Evolutionary conservation across 2,329 filamentous ascomycete genomes (phyloP).

Genomic region (Hypoxylon sp.): DNA sequence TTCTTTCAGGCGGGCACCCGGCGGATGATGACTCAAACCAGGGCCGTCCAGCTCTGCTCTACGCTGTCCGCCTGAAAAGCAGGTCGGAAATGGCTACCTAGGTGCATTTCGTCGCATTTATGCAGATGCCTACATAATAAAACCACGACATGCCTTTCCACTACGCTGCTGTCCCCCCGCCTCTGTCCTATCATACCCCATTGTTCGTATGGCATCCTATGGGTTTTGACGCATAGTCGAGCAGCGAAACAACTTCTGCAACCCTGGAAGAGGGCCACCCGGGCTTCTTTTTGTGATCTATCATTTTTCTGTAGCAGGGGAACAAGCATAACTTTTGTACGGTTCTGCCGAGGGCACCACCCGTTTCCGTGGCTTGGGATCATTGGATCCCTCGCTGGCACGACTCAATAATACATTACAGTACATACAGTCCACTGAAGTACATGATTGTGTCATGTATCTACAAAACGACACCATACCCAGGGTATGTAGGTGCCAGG

Average conservation of each 20-base stretch:
- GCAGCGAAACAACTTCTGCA: slow-evolving; percentile 23
- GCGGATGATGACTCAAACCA: slow-evolving; percentile 26
- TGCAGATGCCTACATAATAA: slow-evolving; percentile 23
- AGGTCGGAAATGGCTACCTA: slow-evolving; percentile 19
- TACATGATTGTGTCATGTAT: too few relatives aligned
- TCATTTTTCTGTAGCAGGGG: slow-evolving; percentile 31
- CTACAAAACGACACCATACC: too few relatives aligned
- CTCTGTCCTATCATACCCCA: slow-evolving; percentile 23
- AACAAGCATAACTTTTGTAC: slow-evolving; percentile 23
- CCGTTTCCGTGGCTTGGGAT: slow-evolving; percentile 35
- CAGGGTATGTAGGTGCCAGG: too few relatives aligned
- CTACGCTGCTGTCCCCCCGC: slow-evolving; percentile 18
- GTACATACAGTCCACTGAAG: slow-evolving; percentile 11
- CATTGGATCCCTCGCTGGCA: slow-evolving; percentile 33
- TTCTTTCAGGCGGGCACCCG: slow-evolving; percentile 32
- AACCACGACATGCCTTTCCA: slow-evolving; percentile 30
- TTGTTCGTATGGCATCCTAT: slow-evolving; percentile 23
- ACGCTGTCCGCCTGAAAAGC: slow-evolving; percentile 18
- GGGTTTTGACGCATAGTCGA: slow-evolving; percentile 27
- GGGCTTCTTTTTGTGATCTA: slow-evolving; percentile 32
- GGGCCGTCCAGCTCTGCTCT: slow-evolving; percentile 9
- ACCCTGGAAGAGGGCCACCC: slow-evolving; percentile 20
- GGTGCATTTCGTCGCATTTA: slow-evolving; percentile 29
- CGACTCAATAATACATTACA: slow-evolving; percentile 15
- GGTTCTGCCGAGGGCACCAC: slow-evolving; percentile 31